Evolutionary conservation across 75 land plant species (phyloP).

Genomic region (Pinus taeda): DNA sequence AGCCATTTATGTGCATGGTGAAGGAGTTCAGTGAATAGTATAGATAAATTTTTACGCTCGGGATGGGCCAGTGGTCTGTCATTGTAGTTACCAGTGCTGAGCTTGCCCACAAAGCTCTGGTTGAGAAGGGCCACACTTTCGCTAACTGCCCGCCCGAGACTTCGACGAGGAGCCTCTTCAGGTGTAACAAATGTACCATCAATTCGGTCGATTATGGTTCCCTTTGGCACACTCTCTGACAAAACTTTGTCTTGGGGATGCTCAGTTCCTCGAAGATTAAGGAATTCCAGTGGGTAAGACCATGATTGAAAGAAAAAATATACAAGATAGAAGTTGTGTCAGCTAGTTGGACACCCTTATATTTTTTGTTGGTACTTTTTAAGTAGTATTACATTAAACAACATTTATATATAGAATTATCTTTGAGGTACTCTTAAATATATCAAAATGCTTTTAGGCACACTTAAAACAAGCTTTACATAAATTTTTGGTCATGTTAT

Average conservation of each 20-base stretch:
- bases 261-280: conserved; percentile 25
- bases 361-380: no score
- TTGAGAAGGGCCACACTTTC: conserved; percentile 50
- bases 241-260: conserved; percentile 63
- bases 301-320: no score
- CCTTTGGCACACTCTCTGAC: conserved; percentile 61
- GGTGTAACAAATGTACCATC: conserved; percentile 63
- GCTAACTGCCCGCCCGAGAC: conserved; percentile 63
- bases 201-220: conserved; percentile 74
- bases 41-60: conserved; percentile 69
- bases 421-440: no score
- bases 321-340: no score
- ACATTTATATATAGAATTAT: no score
- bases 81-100: conserved; percentile 49
- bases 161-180: conserved; percentile 49
- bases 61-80: conserved; percentile 59
- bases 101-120: conserved; percentile 64
- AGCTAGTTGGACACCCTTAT: no score
- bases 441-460: no score
- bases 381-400: no score
- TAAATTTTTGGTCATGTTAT: no score
- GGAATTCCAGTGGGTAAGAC: conserved; percentile 41
- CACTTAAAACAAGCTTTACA: no score
- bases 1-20: conserved; percentile 44
- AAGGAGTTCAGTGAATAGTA: conserved; percentile 44